phyloP scores from a whole-genome alignment of 1,284 basidiomycete species.

The Cryptococcus maquisensis region DNA sequence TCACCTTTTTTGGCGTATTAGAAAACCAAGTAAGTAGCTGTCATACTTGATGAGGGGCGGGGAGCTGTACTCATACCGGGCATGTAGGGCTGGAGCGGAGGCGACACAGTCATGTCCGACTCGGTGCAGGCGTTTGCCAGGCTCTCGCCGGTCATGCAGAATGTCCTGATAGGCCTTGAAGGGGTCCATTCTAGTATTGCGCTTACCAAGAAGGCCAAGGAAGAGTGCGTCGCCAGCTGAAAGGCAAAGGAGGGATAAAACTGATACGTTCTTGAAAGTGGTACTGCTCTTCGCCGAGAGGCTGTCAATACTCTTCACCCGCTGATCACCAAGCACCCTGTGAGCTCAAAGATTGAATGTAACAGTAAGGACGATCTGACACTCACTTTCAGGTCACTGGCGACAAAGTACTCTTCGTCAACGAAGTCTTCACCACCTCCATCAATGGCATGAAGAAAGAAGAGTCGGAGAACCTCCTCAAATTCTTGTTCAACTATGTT shows the following conservation, averaged over 20 bases:
- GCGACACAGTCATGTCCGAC: conserved; percentile 10
- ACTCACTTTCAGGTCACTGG: conserved; percentile 1
- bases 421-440: conserved; percentile 2
- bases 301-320: conserved; percentile 9
- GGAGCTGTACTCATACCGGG: background rate
- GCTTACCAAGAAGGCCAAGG: background rate
- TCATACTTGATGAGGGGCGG: background rate
- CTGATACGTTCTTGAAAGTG: background rate
- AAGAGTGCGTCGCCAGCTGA: background rate
- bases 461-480: conserved; percentile 6
- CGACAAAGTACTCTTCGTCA: conserved; percentile 6
- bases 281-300: conserved; percentile 1
- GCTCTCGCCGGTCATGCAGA: conserved; percentile 3
- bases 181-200: conserved; percentile 3
- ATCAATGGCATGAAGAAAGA: conserved; percentile 9
- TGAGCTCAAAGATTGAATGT: background rate
- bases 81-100: conserved; percentile 10
- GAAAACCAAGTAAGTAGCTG: conserved; percentile 5
- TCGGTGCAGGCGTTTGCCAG: conserved; percentile 5
- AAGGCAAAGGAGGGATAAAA: background rate
- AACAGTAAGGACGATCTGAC: background rate
- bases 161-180: conserved; percentile 4
- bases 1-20: conserved; percentile 11
- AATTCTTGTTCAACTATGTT: conserved; percentile 7
- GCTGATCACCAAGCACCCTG: conserved; percentile 7